phyloP scores from a whole-genome alignment of 163 green algal genomes.

The Scenedesmus sp. region DNA sequence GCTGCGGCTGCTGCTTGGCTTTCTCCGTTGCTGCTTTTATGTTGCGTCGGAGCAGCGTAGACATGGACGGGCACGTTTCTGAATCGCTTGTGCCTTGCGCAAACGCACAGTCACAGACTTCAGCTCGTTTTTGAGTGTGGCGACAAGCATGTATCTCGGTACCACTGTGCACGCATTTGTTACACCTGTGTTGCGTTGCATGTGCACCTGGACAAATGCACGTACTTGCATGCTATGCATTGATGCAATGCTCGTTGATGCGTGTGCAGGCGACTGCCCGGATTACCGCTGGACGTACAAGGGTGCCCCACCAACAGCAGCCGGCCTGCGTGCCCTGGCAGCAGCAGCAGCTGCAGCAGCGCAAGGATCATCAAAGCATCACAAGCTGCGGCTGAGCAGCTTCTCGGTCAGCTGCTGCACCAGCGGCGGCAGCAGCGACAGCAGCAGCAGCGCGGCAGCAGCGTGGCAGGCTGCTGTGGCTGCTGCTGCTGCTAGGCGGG shows the following conservation, averaged over 20 bases:
- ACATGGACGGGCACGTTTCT: too few relatives aligned
- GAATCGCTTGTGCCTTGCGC: too few relatives aligned
- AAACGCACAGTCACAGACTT: too few relatives aligned
- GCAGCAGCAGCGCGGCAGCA: not conserved
- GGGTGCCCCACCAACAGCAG: not conserved
- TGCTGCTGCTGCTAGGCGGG: conserved; percentile 21
- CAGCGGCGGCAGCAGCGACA: conserved; percentile 7
- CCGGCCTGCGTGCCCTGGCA: conserved; percentile 11
- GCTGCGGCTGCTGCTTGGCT: not conserved
- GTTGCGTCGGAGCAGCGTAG: too few relatives aligned
- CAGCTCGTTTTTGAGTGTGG: too few relatives aligned
- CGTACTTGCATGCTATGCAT: not conserved
- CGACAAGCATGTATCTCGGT: too few relatives aligned
- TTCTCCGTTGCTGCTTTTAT: not conserved
- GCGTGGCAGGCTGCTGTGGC: conserved; percentile 39
- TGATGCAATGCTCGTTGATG: not conserved
- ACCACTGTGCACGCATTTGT: too few relatives aligned
- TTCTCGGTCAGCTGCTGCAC: not conserved
- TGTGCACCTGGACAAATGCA: too few relatives aligned
- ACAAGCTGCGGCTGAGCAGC: conserved; percentile 32
- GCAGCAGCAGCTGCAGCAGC: conserved; percentile 7
- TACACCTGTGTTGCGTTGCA: too few relatives aligned
- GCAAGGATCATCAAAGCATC: not conserved
- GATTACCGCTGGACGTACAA: conserved; percentile 75
- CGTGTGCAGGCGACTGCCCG: conserved; percentile 58